These are phyloP conservation scores for Myriosclerotinia curreyana DNA, from an alignment of 2,329 filamentous ascomycete genomes.

Conservation along the genomic window DNA sequence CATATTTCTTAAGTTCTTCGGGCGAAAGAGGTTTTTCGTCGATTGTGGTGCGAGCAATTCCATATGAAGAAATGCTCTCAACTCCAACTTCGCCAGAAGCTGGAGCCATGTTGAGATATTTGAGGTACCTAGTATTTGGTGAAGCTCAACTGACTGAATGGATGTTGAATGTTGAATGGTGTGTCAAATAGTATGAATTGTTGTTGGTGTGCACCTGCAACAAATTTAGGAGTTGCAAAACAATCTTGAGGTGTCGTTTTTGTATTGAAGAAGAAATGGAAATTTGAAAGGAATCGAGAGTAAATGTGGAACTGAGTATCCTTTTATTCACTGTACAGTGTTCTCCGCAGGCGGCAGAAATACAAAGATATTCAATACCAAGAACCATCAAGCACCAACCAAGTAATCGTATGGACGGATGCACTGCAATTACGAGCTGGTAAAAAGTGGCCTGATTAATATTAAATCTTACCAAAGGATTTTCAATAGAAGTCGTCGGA, in stretches of 20 bases:
- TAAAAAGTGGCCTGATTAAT: slow-evolving; percentile 12
- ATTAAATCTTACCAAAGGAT: neutral
- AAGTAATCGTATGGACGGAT: neutral
- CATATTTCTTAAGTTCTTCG: slow-evolving; percentile 66
- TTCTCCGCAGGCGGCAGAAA: neutral
- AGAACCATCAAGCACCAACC: neutral
- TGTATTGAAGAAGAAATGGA: slow-evolving; percentile 3
- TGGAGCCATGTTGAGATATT: slow-evolving; percentile 29
- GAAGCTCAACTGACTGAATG: neutral
- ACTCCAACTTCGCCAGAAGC: slow-evolving; percentile 41
- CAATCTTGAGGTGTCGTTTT: neutral
- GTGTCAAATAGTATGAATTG: neutral
- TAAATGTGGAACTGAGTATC: neutral
- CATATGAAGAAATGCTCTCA: slow-evolving; percentile 62
- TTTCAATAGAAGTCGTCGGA: too few species aligned
- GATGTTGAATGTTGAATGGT: neutral
- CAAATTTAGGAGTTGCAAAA: neutral
- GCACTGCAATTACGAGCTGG: neutral
- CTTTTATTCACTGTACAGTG: neutral
- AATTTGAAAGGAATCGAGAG: neutral
- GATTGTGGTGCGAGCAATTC: slow-evolving; percentile 62
- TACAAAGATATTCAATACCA: neutral
- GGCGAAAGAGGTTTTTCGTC: slow-evolving; percentile 58
- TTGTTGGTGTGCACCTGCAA: neutral
- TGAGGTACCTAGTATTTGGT: neutral